A percentile compares a stretch with the other conserved stretches of the same genome.
These are phyloP conservation scores for Mortierella sp. DNA, from an alignment of 371 early-diverging fungal species.

Conservation along the genomic window DNA sequence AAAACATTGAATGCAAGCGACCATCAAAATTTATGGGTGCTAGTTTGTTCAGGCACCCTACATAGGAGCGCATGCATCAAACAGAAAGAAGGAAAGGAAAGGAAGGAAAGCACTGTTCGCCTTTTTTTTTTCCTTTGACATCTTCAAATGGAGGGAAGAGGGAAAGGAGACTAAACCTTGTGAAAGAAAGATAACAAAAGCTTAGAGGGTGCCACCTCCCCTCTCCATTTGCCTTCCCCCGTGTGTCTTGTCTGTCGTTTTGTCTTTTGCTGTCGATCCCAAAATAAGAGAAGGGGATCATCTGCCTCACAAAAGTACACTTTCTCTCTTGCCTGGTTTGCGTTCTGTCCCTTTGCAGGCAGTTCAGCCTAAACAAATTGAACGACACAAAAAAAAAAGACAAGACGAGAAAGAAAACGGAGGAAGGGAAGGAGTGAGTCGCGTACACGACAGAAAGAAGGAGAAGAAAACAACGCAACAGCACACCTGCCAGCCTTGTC, in stretches of 20 bases:
- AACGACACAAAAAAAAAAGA: no score
- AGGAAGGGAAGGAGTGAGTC: no score
- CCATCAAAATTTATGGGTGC: background rate
- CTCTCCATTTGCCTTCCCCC: background rate
- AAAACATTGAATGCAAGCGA: background rate
- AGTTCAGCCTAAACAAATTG: no score
- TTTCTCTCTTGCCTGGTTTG: background rate
- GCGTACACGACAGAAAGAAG: background rate
- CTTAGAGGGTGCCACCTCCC: background rate
- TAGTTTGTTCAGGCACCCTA: slow-evolving; percentile 2
- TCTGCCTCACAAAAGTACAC: background rate
- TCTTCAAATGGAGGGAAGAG: background rate
- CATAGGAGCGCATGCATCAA: slow-evolving; percentile 1
- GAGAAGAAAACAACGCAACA: background rate
- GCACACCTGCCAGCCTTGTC: no score
- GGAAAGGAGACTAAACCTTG: background rate
- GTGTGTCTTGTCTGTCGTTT: background rate
- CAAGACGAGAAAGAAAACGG: no score
- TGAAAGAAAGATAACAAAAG: background rate
- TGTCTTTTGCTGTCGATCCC: background rate
- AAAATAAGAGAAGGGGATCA: background rate
- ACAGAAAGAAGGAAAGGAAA: background rate
- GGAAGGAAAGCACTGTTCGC: background rate
- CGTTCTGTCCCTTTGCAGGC: background rate
- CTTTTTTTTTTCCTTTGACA: background rate